Base-by-base conservation (phyloP, 192 early-diverging fungal species). In the Entomortierella parvispora region DNA sequence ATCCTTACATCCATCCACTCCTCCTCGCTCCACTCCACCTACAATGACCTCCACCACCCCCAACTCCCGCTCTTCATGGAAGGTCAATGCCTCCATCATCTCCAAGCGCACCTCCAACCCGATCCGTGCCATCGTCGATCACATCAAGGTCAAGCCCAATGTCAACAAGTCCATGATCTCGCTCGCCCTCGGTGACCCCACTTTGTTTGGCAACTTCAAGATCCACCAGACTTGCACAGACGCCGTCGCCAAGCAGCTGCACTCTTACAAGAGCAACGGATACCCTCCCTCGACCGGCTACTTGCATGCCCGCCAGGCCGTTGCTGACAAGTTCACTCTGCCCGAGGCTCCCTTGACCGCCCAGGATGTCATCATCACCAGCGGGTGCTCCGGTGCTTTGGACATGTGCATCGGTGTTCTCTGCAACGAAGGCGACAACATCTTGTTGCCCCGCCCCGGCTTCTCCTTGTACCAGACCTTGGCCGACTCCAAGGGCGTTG, bases 161-260 rank as follows among this genome's bases (percentile, higher is more conserved):
- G 46, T 81, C 51, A 59, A 83, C 58, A 81, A 88, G 80, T 80
- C 81, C 53, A 81, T 91, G 60, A 91, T 93, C 63, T 88, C 88
- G 44, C 84, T 91, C 33, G 86, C 90, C 17, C 80, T 91, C 31
- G 88, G 94, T 52, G 95, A 97, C 79, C 95, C 95, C 15, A 95
- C 95, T 6, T 84, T 90, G 42, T 94, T 93, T 87, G 95, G 95
- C 34, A 97, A 97, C 84, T 92, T 97, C 81, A 93, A 95, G 69
- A 84, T 91, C 25, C 86, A 91, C 71, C 71, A 87, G 10, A 85
- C 71, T 31, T 83, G 82, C 46, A 89, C 89, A 61, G 88, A 94
- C 17, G 89, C 93, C n/a, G 88, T 97, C 31, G 81, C 86, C 23
- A 83, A 87, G 43, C 84, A 91, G 25, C 69, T 93, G 33, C 58